Conservation (phyloP, 1,139 yeast species). For the Hansenula lynferdii region DNA sequence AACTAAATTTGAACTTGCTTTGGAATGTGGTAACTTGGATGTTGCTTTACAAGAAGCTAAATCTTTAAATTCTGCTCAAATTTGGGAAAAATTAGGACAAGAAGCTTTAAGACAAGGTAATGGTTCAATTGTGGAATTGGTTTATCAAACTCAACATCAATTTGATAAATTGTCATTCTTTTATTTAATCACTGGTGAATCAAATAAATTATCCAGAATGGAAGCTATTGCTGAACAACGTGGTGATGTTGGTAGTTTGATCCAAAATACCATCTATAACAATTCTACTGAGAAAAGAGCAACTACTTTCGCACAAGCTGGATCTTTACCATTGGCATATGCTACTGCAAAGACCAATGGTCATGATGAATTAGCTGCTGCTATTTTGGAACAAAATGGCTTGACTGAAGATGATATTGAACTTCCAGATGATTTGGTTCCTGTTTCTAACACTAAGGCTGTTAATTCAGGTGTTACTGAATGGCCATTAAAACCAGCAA, state of each 20-base stretch:
- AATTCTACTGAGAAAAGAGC: constrained; percentile 76
- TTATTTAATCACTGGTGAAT: constrained; percentile 80
- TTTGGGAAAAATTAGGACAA: constrained; percentile 80
- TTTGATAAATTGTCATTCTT: constrained; percentile 89
- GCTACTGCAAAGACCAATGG: constrained; percentile 90
- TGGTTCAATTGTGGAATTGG: constrained; percentile 77
- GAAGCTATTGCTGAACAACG: constrained; percentile 86
- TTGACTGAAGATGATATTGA: constrained; percentile 59
- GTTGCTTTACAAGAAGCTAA: constrained; percentile 91
- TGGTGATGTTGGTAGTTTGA: constrained; percentile 72
- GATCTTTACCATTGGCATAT: constrained; percentile 86
- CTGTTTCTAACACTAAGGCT: constrained; percentile 41
- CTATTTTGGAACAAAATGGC: constrained; percentile 66
- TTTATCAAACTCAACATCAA: constrained; percentile 80
- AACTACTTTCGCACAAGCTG: constrained; percentile 68
- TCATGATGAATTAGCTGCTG: constrained; percentile 65
- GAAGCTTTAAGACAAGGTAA: constrained; percentile 93
- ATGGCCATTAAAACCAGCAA: constrained; percentile 82
- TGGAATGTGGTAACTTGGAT: constrained; percentile 85
- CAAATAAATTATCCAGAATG: constrained; percentile 74
- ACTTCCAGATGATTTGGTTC: constrained; percentile 50
- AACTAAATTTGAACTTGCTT: constrained; percentile 91
- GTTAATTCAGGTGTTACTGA: constrained; percentile 33
- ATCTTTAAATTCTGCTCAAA: constrained; percentile 57
- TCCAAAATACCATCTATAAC: constrained; percentile 78